phyloP scores from a whole-genome alignment of 2,329 filamentous ascomycete genomes.

The Alternaria alternata region DNA sequence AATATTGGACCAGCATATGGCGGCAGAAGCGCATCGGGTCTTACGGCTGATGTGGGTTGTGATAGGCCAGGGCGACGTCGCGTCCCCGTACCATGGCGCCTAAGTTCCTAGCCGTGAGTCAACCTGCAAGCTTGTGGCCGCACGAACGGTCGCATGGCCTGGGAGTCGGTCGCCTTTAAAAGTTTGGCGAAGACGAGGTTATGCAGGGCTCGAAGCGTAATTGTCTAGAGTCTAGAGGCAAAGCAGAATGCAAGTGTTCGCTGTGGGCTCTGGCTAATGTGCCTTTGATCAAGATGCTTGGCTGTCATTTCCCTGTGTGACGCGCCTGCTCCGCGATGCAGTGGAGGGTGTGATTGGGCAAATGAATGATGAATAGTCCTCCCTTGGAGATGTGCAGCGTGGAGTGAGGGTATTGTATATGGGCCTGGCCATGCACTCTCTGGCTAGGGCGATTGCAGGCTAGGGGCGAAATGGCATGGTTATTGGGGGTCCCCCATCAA shows the following conservation, averaged over 20 bases:
- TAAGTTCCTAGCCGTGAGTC: slow-evolving; percentile 30
- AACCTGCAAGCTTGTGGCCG: slow-evolving; percentile 30
- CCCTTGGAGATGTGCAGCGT: slow-evolving; percentile 23
- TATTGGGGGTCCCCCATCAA: slow-evolving; percentile 24
- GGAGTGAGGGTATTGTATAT: slow-evolving; percentile 26
- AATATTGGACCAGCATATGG: slow-evolving; percentile 30
- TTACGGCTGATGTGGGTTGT: slow-evolving; percentile 23
- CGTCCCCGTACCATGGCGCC: slow-evolving; percentile 26
- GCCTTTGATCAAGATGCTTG: slow-evolving; percentile 11
- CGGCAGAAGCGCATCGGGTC: slow-evolving; percentile 33
- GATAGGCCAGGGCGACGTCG: slow-evolving; percentile 37
- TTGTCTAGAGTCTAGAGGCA: background rate
- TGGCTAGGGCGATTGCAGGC: slow-evolving; percentile 33
- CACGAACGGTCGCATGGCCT: slow-evolving; percentile 31
- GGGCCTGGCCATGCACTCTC: slow-evolving; percentile 30
- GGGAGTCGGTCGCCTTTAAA: slow-evolving; percentile 16
- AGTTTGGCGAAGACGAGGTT: slow-evolving; percentile 16
- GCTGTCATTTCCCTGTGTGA: slow-evolving; percentile 21
- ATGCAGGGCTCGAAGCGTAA: slow-evolving; percentile 18
- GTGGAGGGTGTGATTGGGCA: slow-evolving; percentile 18
- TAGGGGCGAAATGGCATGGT: slow-evolving; percentile 29
- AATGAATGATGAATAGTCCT: slow-evolving; percentile 18
- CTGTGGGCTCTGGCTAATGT: slow-evolving; percentile 9
- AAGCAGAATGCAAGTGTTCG: background rate
- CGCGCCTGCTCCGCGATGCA: slow-evolving; percentile 16